Evolutionary conservation across 129 eudicot genomes (phyloP).

Genomic region (Smallanthus sonchifolius): DNA sequence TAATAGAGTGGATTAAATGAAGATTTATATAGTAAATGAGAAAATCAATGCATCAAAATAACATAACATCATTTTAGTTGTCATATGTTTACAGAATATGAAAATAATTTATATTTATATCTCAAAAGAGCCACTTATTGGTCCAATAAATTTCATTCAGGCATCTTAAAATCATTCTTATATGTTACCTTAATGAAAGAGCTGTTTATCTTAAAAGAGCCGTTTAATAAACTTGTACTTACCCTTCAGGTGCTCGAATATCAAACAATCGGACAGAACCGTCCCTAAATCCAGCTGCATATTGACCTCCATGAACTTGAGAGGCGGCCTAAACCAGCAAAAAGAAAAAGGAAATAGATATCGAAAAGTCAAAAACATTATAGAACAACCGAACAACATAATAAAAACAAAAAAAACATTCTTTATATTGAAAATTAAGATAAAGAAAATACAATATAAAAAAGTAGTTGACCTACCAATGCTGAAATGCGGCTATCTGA

Average conservation of each 20-base stretch:
- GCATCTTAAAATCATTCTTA: background rate
- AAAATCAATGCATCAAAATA: background rate
- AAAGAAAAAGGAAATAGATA: background rate
- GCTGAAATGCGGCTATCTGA: conserved; percentile 85
- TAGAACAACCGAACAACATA: too few relatives aligned
- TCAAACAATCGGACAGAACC: conserved; percentile 90
- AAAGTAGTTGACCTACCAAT: conserved; percentile 42
- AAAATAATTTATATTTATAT: background rate
- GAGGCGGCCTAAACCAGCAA: conserved; percentile 63
- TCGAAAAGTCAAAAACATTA: background rate
- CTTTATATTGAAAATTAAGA: background rate
- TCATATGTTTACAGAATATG: background rate
- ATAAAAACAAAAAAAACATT: too few relatives aligned
- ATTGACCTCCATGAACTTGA: conserved; percentile 89
- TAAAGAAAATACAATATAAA: conserved; percentile 1
- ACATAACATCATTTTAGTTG: background rate
- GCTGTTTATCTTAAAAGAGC: too few relatives aligned
- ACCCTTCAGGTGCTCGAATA: conserved; percentile 88
- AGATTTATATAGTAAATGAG: background rate
- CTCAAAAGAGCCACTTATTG: background rate
- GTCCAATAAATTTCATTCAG: background rate
- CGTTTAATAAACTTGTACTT: background rate
- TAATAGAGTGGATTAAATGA: too few relatives aligned
- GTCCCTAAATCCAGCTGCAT: conserved; percentile 86
- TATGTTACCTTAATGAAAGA: background rate